Conservation (phyloP, 2,329 filamentous ascomycete genomes). For the Aspergillus terreus region DNA sequence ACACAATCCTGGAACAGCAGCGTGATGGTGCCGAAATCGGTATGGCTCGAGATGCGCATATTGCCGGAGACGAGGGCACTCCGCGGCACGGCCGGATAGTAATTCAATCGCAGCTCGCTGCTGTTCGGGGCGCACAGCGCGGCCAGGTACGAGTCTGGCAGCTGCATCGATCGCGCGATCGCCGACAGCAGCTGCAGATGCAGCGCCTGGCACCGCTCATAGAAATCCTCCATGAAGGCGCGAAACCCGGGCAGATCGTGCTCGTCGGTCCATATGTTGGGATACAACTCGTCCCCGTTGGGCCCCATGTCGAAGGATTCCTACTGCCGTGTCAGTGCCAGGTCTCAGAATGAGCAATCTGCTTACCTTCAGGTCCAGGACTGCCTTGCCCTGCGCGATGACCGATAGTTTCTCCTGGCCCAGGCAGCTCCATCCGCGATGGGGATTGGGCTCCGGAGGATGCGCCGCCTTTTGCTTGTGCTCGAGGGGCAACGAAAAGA, state of each 20-base stretch:
- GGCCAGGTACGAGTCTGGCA: conserved; percentile 1
- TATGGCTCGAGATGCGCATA: conserved; percentile 9
- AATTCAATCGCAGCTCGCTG: conserved; percentile 10
- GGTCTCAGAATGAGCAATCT: neutral
- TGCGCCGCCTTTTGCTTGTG: conserved; percentile 29
- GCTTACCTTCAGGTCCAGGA: conserved; percentile 22
- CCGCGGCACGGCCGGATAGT: conserved; percentile 6
- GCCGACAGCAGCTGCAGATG: conserved; percentile 4
- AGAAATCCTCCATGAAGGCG: conserved; percentile 10
- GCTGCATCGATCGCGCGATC: conserved; percentile 3
- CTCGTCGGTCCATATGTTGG: conserved; percentile 8
- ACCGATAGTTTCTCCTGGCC: conserved; percentile 27
- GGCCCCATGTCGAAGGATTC: conserved; percentile 13
- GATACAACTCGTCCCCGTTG: conserved; percentile 1
- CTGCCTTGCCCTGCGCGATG: conserved; percentile 17
- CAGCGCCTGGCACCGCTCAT: conserved; percentile 1
- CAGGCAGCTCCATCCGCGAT: conserved; percentile 29
- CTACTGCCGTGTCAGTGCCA: neutral
- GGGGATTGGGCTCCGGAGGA: conserved; percentile 24
- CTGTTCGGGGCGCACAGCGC: neutral
- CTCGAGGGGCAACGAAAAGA: conserved; percentile 23
- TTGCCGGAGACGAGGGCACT: neutral
- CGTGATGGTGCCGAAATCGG: conserved; percentile 13
- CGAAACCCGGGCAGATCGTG: conserved; percentile 8
- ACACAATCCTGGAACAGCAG: conserved; percentile 12